Evolutionary conservation across 2,329 filamentous ascomycete genomes (phyloP).

Genomic region (Leptosphaerulina australis): DNA sequence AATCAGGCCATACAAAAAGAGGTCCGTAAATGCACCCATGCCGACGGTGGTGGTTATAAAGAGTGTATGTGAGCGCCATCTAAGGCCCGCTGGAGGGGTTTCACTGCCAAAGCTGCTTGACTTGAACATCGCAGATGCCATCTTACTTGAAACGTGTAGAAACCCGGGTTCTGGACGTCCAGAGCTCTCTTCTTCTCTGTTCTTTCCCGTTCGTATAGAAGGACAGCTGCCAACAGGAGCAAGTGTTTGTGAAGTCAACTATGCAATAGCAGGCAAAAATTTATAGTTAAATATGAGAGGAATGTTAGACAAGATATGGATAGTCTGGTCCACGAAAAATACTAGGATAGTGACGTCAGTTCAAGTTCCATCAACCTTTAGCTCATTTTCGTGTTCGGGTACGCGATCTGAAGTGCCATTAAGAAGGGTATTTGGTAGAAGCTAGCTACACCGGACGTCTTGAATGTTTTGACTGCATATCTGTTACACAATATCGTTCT

Average conservation of each 20-base stretch:
- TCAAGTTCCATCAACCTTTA: neutral
- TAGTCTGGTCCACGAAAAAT: neutral
- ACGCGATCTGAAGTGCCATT: no score
- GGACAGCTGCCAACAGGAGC: neutral
- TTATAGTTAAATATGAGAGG: no score
- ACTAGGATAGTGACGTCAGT: conserved; percentile 2
- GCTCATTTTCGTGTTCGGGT: neutral
- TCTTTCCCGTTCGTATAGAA: neutral
- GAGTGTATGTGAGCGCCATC: conserved; percentile 63
- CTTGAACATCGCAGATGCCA: neutral
- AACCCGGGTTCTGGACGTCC: neutral
- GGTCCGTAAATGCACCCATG: conserved; percentile 62
- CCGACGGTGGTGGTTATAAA: conserved; percentile 66
- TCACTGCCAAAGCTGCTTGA: neutral
- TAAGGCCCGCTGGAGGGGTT: conserved; percentile 18
- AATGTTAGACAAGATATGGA: neutral
- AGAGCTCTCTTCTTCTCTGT: neutral
- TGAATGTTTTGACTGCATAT: no score
- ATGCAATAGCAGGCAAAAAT: no score
- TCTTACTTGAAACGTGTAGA: neutral
- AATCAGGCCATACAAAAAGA: conserved; percentile 65
- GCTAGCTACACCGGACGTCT: no score
- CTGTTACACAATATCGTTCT: no score
- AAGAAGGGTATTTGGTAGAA: no score
- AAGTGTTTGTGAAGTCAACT: neutral